Percentiles rank a stretch among this genome's conserved stretches.
phyloP scores from a whole-genome alignment of 2,329 filamentous ascomycete species.

The Talaromyces sp. region DNA sequence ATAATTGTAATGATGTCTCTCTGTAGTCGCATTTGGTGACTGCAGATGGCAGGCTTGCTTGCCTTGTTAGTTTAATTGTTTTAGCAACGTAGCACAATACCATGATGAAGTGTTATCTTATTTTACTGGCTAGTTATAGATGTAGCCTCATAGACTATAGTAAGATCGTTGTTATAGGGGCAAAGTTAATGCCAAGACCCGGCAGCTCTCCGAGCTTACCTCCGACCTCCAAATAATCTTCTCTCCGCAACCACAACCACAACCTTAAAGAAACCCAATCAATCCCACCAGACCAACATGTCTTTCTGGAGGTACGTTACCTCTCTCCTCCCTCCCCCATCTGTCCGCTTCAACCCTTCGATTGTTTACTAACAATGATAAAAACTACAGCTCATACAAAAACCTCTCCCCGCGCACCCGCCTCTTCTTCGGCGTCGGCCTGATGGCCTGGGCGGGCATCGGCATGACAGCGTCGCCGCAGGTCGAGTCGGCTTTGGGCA shows the following conservation, averaged over 20 bases:
- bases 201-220: background rate
- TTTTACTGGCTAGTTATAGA: background rate
- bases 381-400: constrained; percentile 57
- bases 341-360: background rate
- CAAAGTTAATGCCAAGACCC: background rate
- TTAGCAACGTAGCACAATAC: background rate
- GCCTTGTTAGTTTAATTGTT: background rate
- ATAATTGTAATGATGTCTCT: constrained; percentile 4
- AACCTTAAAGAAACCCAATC: background rate
- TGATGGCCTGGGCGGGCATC: constrained; percentile 70
- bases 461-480: constrained; percentile 70
- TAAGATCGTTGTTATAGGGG: no score
- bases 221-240: background rate
- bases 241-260: background rate
- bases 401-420: constrained; percentile 67
- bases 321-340: constrained; percentile 1
- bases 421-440: constrained; percentile 63
- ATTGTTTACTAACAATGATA: background rate
- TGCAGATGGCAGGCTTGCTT: background rate
- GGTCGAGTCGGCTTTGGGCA: constrained; percentile 67
- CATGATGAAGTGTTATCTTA: background rate
- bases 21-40: background rate
- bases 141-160: background rate
- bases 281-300: constrained; percentile 17
- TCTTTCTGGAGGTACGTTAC: constrained; percentile 32